Evolutionary conservation across 1,139 yeast genomes (phyloP).

Genomic region (Debaryomycetaceae sp.): DNA sequence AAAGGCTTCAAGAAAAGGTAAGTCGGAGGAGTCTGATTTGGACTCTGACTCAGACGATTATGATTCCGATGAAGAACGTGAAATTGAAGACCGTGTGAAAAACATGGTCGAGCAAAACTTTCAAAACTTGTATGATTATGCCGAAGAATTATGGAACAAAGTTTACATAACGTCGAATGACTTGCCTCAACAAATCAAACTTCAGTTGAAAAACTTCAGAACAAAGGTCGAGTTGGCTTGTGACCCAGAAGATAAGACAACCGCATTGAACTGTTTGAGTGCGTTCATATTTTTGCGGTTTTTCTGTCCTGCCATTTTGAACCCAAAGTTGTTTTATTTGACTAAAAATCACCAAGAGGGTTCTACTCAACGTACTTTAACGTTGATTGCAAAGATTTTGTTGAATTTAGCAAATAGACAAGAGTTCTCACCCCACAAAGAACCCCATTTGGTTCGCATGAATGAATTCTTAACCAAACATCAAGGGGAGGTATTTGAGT

Average conservation of each 20-base stretch:
- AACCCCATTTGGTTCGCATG: constrained; percentile 72
- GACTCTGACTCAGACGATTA: constrained; percentile 22
- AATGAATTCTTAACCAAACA: constrained; percentile 64
- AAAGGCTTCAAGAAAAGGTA: constrained; percentile 30
- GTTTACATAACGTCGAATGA: constrained; percentile 71
- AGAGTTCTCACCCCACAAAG: constrained; percentile 70
- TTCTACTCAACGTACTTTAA: constrained; percentile 69
- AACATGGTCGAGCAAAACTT: constrained; percentile 49
- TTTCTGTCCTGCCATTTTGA: constrained; percentile 86
- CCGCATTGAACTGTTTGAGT: constrained; percentile 68
- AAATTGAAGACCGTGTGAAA: constrained; percentile 23
- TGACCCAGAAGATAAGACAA: constrained; percentile 53
- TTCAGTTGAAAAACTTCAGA: constrained; percentile 56
- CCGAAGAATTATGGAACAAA: constrained; percentile 67
- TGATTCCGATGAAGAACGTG: constrained; percentile 33
- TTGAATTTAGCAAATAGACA: constrained; percentile 79
- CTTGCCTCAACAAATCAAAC: constrained; percentile 67
- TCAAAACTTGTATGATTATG: constrained; percentile 50
- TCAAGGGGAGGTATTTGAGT: constrained; percentile 56
- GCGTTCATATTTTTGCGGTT: constrained; percentile 84
- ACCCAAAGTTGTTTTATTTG: constrained; percentile 79
- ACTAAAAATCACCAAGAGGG: constrained; percentile 71
- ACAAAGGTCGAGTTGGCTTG: constrained; percentile 59
- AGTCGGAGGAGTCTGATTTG: constrained; percentile 17
- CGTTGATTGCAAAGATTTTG: constrained; percentile 77